Evolutionary conservation across 352 stramenopile species (phyloP).

Genomic region (Saprolegnia diclina): DNA sequence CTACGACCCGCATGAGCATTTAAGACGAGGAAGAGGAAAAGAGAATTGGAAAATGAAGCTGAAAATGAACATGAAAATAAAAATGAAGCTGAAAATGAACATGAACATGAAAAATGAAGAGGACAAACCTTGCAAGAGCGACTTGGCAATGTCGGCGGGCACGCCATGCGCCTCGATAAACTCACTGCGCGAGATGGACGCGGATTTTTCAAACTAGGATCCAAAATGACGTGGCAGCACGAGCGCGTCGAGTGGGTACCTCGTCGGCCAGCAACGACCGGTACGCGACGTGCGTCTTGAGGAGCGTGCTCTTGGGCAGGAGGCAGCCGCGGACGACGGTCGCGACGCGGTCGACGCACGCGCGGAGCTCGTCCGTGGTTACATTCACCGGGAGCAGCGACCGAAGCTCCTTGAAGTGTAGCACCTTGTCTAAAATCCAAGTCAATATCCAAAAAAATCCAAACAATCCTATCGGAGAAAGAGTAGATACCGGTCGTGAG

Average conservation of each 20-base stretch:
- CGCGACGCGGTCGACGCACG: background rate
- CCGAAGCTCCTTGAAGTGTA: constrained; percentile 9
- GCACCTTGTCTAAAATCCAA: constrained; percentile 32
- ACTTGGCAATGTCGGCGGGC: constrained; percentile 41
- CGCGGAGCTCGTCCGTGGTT: background rate
- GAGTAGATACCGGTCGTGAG: constrained; percentile 29
- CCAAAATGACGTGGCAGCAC: background rate
- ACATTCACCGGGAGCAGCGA: constrained; percentile 29
- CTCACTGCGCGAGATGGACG: constrained; percentile 41
- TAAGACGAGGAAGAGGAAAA: background rate
- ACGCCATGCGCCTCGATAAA: constrained; percentile 42
- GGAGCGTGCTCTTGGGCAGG: constrained; percentile 31
- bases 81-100: constrained; percentile 10
- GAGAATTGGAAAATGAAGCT: too few species aligned
- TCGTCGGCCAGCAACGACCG: constrained; percentile 51
- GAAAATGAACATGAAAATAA: background rate
- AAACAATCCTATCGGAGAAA: background rate
- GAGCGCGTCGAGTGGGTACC: constrained; percentile 29
- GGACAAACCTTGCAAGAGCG: constrained; percentile 38
- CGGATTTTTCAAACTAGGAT: constrained; percentile 37
- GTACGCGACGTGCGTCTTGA: constrained; percentile 25
- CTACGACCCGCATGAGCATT: constrained; percentile 26
- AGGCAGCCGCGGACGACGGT: constrained; percentile 29
- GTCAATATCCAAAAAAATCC: background rate
- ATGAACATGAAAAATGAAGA: constrained; percentile 14